These are phyloP conservation scores for Bifiguratus adelaidae DNA, from an alignment of 192 early-diverging fungal species.

Conservation along the genomic window DNA sequence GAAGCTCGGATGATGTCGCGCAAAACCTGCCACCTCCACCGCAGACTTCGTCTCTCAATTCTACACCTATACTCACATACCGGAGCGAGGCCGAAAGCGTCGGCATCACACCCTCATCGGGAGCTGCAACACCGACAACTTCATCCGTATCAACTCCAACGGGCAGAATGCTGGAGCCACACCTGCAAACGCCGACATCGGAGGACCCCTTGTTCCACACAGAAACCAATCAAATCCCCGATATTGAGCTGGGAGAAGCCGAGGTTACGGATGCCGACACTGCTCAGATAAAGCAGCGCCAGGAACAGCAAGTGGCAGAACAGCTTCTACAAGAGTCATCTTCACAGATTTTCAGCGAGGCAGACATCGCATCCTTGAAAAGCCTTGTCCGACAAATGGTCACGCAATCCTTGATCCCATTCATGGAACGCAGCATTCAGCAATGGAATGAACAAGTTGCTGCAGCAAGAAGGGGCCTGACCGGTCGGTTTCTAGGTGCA, in stretches of 20 bases:
- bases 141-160: too few relatives aligned
- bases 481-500: conserved; percentile 79
- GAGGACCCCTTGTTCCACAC: neutral
- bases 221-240: neutral
- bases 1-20: too few relatives aligned
- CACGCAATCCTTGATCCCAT: conserved; percentile 67
- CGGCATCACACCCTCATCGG: too few relatives aligned
- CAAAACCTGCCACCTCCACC: too few relatives aligned
- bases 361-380: conserved; percentile 41
- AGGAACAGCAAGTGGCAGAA: neutral
- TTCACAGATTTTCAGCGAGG: conserved; percentile 37
- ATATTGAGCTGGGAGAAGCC: neutral
- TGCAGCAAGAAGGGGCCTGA: conserved; percentile 73
- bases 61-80: too few relatives aligned
- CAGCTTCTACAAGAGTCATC: conserved; percentile 23
- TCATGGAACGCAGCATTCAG: conserved; percentile 82
- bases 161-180: neutral
- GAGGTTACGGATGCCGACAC: neutral
- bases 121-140: too few relatives aligned
- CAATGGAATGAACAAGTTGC: conserved; percentile 91
- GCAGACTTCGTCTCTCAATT: too few relatives aligned
- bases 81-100: too few relatives aligned
- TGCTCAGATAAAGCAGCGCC: neutral
- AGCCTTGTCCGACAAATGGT: conserved; percentile 46
- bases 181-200: neutral